Conservation (phyloP, 225 moss, liverwort and hornwort species). For the Physcomitrium patens region DNA sequence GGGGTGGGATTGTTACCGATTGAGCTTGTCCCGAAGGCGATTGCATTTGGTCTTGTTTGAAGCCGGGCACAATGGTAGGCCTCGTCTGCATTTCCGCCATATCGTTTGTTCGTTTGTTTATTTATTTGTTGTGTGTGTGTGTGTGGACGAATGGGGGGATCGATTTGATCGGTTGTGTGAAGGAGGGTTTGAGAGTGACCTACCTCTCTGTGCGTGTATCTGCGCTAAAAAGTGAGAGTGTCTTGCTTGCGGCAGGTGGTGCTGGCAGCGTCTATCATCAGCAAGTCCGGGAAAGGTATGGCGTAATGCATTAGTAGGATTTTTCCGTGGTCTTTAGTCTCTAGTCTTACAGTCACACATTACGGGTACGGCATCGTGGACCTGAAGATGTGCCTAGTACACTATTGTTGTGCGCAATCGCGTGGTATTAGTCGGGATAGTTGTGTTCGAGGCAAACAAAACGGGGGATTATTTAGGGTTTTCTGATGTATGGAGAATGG, state of each 20-base stretch:
- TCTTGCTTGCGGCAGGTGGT: conserved; percentile 70
- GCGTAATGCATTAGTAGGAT: neutral
- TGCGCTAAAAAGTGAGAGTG: conserved; percentile 38
- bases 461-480: conserved; percentile 48
- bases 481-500: conserved; percentile 10
- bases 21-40: conserved; percentile 33
- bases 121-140: neutral
- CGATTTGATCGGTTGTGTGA: conserved; percentile 28
- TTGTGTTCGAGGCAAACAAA: neutral
- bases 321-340: neutral
- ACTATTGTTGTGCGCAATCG: neutral
- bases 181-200: conserved; percentile 16
- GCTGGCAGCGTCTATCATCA: conserved; percentile 99
- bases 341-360: neutral
- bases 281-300: conserved; percentile 96
- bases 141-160: conserved; percentile 11
- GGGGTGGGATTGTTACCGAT: conserved; percentile 35
- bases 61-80: conserved; percentile 86
- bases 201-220: neutral
- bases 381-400: neutral
- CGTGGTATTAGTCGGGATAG: conserved; percentile 15
- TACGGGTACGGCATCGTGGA: conserved; percentile 4
- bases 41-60: conserved; percentile 44
- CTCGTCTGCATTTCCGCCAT: no score
- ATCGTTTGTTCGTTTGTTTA: no score